phyloP scores from a whole-genome alignment of 2,329 filamentous ascomycete genomes.

The Fusarium sambucinum region DNA sequence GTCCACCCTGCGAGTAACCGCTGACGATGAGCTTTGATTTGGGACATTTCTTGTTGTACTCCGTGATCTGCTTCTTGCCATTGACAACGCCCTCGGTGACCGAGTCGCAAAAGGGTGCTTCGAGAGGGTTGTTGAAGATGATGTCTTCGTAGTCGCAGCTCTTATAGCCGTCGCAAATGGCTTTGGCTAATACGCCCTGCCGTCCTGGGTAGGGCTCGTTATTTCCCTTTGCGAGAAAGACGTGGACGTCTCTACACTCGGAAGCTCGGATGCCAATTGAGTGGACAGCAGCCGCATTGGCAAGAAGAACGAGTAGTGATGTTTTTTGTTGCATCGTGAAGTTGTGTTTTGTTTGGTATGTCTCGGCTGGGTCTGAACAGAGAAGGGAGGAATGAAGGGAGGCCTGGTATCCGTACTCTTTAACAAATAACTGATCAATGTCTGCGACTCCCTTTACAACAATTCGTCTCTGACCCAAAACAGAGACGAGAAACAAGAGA shows the following conservation, averaged over 20 bases:
- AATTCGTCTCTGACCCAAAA: constrained; percentile 14
- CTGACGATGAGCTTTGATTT: constrained; percentile 22
- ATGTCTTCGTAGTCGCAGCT: constrained; percentile 28
- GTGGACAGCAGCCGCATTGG: neutral
- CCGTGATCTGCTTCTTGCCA: constrained; percentile 26
- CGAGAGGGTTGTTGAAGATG: constrained; percentile 15
- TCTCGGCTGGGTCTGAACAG: neutral
- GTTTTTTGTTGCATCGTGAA: constrained; percentile 10
- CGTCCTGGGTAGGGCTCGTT: constrained; percentile 26
- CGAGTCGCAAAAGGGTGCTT: constrained; percentile 16
- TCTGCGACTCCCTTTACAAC: neutral
- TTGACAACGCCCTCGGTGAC: constrained; percentile 21
- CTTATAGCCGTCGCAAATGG: constrained; percentile 18
- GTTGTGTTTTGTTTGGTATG: neutral
- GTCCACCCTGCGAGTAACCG: constrained; percentile 20
- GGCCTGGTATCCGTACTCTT: neutral
- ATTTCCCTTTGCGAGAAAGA: constrained; percentile 26
- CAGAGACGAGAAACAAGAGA: constrained; percentile 11
- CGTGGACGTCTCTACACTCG: constrained; percentile 21
- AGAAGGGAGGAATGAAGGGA: neutral
- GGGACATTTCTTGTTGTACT: constrained; percentile 23
- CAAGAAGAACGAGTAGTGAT: constrained; percentile 1
- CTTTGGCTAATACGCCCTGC: constrained; percentile 9
- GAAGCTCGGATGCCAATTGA: constrained; percentile 9
- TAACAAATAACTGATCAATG: neutral